A percentile compares a stretch with the other conserved stretches of the same genome.
Conservation (phyloP, 345 rosid genomes). For the Syzygium aqueum region DNA sequence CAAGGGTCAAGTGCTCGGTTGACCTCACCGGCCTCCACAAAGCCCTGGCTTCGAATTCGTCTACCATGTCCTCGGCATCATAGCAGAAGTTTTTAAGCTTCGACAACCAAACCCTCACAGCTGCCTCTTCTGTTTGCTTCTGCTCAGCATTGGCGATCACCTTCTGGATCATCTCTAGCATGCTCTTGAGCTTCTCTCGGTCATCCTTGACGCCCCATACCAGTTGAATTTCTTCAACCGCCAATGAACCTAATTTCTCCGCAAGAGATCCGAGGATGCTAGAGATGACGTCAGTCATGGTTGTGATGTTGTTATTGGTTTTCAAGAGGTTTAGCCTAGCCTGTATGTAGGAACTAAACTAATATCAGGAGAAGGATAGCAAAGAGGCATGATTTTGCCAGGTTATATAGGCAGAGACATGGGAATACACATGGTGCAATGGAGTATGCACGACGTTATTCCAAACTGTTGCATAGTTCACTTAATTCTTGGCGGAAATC, state of each 20-base stretch:
- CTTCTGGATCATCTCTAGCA: neutral
- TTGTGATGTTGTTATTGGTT: neutral
- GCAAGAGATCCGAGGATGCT: neutral
- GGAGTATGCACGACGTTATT: neutral
- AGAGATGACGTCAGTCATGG: neutral
- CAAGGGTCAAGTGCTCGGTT: neutral
- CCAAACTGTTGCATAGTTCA: neutral
- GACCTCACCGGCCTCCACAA: neutral
- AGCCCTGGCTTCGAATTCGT: slow-evolving; percentile 1
- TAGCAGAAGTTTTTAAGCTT: slow-evolving; percentile 2
- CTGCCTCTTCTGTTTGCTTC: neutral
- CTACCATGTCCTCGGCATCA: slow-evolving; percentile 11
- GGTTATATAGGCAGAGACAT: no score
- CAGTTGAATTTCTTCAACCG: neutral
- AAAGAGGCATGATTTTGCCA: no score
- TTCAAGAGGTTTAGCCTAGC: no score
- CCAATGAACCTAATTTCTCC: neutral
- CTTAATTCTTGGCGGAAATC: neutral
- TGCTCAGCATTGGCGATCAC: slow-evolving; percentile 6
- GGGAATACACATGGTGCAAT: neutral
- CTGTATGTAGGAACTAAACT: no score
- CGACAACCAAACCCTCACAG: neutral
- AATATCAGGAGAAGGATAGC: neutral
- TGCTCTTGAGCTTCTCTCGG: neutral
- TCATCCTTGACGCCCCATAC: slow-evolving; percentile 1